Percentiles rank a stretch among this genome's conserved stretches.
phyloP scores from a whole-genome alignment of 2,329 filamentous ascomycete species.

The Madurella fahalii region DNA sequence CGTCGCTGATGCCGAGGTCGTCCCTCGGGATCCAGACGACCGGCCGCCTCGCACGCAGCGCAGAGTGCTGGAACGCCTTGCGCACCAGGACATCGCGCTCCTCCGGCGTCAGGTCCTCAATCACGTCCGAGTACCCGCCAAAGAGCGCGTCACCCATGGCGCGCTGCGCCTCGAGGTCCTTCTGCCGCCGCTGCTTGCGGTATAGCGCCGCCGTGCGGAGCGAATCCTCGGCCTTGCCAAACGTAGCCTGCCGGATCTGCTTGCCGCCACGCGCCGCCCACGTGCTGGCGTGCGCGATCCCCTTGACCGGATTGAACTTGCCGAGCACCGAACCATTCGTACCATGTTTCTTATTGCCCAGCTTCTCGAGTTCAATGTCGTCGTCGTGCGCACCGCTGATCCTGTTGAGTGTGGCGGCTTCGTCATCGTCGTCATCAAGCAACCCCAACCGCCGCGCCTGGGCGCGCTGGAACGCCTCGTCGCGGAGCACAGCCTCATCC shows the following conservation, averaged over 20 bases:
- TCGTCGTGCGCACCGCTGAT: constrained; percentile 20
- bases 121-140: constrained; percentile 82
- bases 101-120: constrained; percentile 88
- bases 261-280: constrained; percentile 49
- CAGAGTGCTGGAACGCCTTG: constrained; percentile 86
- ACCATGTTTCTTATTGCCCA: constrained; percentile 20
- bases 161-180: constrained; percentile 68
- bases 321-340: constrained; percentile 23
- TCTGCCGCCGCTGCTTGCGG: constrained; percentile 45
- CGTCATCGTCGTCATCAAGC: constrained; percentile 45
- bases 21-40: constrained; percentile 94
- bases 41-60: constrained; percentile 76
- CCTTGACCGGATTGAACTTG: constrained; percentile 41
- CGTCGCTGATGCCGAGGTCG: constrained; percentile 83
- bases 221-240: constrained; percentile 39
- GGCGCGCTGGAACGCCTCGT: constrained; percentile 79
- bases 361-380: constrained; percentile 36
- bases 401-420: constrained; percentile 28
- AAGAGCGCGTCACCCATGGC: constrained; percentile 78
- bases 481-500: constrained; percentile 87
- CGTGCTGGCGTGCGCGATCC: constrained; percentile 44
- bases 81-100: constrained; percentile 82
- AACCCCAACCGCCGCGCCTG: constrained; percentile 68
- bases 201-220: constrained; percentile 45
- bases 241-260: constrained; percentile 44